phyloP scores from a whole-genome alignment of 2,329 filamentous ascomycete species.

The Trichoderma sp. region DNA sequence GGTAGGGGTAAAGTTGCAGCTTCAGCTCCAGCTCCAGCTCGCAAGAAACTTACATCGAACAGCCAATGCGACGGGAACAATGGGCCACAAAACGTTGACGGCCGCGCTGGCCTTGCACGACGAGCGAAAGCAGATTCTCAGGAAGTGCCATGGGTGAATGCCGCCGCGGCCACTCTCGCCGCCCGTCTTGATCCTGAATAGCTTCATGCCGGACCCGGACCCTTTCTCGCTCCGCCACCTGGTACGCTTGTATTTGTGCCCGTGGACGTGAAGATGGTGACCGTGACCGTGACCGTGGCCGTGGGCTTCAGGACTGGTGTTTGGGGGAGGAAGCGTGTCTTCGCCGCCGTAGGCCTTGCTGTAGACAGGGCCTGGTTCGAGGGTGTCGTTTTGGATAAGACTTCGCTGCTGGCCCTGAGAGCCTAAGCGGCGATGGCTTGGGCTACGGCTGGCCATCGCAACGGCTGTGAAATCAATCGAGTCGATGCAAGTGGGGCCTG shows the following conservation, averaged over 20 bases:
- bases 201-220: background rate
- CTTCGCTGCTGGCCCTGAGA: constrained; percentile 1
- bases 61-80: constrained; percentile 45
- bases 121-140: constrained; percentile 42
- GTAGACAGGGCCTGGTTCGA: background rate
- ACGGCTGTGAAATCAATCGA: background rate
- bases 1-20: background rate
- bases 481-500: constrained; percentile 1
- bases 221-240: constrained; percentile 1
- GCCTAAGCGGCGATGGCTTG: constrained; percentile 11
- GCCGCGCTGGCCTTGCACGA: constrained; percentile 45
- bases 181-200: constrained; percentile 23
- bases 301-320: background rate
- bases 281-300: background rate
- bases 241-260: background rate
- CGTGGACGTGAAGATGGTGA: background rate
- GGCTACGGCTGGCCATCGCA: background rate
- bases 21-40: constrained; percentile 36
- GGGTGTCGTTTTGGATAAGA: background rate
- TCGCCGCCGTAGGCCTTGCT: background rate
- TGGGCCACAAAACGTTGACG: constrained; percentile 50
- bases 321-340: background rate
- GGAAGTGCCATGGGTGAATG: constrained; percentile 43
- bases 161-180: constrained; percentile 47
- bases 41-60: constrained; percentile 4